These are phyloP conservation scores for Oxyria digyna DNA, from an alignment of 148 eudicot species.

Conservation along the genomic window DNA sequence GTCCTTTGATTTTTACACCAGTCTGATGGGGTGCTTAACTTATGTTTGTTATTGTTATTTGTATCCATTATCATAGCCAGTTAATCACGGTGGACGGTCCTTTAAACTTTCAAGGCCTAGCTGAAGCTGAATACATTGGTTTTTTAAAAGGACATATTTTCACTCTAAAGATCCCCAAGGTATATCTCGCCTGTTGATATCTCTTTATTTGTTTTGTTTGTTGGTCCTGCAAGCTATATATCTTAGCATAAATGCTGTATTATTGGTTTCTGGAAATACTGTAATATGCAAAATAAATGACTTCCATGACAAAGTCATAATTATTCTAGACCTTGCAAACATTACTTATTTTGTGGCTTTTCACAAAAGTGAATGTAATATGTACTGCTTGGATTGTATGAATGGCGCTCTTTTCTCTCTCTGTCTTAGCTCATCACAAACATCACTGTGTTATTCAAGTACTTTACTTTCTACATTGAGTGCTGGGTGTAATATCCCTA, in stretches of 20 bases:
- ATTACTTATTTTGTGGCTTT: not conserved
- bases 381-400: constrained; percentile 1
- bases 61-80: constrained; percentile 18
- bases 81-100: constrained; percentile 37
- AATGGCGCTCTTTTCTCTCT: constrained; percentile 6
- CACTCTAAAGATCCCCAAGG: constrained; percentile 72
- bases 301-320: not conserved
- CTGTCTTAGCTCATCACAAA: not conserved
- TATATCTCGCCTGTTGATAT: constrained; percentile 9
- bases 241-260: not conserved
- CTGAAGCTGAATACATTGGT: constrained; percentile 51
- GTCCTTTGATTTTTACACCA: not conserved
- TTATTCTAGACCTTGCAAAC: not conserved
- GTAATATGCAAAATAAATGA: not conserved
- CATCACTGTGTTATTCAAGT: no score
- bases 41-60: not conserved
- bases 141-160: constrained; percentile 48
- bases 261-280: not conserved
- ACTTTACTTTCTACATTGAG: not conserved
- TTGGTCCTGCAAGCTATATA: not conserved
- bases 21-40: not conserved
- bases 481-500: not conserved
- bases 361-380: constrained; percentile 8
- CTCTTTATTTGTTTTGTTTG: not conserved
- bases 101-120: constrained; percentile 25